Evolutionary conservation across 2,329 filamentous ascomycete species (phyloP).

Genomic region (Trichophyton equinum): DNA sequence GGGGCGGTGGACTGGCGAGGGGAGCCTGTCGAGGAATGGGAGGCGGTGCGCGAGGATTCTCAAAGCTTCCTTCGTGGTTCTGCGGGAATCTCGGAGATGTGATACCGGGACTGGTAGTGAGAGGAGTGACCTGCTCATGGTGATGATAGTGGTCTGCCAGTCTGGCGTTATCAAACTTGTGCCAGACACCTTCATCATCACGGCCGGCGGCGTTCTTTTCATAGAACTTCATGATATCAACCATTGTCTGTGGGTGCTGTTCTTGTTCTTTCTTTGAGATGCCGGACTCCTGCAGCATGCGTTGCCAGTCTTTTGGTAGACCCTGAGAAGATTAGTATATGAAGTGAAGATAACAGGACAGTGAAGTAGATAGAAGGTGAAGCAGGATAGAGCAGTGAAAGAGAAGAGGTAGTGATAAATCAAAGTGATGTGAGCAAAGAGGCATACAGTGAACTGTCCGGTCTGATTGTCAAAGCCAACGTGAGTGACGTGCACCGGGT

Average conservation of each 20-base stretch:
- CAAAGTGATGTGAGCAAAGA: not conserved
- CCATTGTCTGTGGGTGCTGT: constrained; percentile 88
- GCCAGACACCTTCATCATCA: constrained; percentile 76
- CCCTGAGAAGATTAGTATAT: constrained; percentile 43
- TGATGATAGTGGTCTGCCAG: constrained; percentile 23
- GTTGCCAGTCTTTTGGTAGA: constrained; percentile 94
- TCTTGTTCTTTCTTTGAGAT: constrained; percentile 93
- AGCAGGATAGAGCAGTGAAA: no score
- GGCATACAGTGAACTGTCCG: constrained; percentile 79
- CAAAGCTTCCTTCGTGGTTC: constrained; percentile 86
- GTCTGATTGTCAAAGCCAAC: constrained; percentile 95
- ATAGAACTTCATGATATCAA: constrained; percentile 93
- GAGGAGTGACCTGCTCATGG: constrained; percentile 40
- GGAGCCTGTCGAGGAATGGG: constrained; percentile 54
- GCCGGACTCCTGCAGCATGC: constrained; percentile 84
- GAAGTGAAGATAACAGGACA: no score
- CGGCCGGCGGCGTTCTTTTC: constrained; percentile 78
- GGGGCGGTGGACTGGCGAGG: constrained; percentile 30
- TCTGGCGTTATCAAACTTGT: constrained; percentile 88
- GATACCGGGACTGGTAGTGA: constrained; percentile 31
- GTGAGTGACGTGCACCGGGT: constrained; percentile 94
- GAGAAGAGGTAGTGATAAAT: no score
- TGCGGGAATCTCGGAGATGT: constrained; percentile 71
- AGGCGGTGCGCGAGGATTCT: constrained; percentile 87
- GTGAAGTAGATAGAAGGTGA: no score